A percentile compares a stretch with the other conserved stretches of the same genome.
These are phyloP conservation scores for Aquilaria yunnanensis DNA, from an alignment of 345 rosid genomes.

Conservation along the genomic window DNA sequence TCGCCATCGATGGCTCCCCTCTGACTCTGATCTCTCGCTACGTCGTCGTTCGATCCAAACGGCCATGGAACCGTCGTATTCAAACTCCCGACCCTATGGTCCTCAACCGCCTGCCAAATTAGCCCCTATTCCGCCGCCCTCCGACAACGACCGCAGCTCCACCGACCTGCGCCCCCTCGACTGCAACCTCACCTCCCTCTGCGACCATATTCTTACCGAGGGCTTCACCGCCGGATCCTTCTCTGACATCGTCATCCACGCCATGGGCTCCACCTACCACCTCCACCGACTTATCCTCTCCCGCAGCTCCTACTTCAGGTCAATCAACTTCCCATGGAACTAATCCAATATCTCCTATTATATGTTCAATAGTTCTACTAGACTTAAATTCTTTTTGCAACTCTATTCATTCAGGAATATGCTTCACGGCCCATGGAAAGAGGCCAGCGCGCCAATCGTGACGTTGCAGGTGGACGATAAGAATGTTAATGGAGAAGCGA, in stretches of 20 bases:
- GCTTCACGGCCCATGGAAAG: constrained; percentile 98
- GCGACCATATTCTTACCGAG: constrained; percentile 86
- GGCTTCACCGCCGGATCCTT: constrained; percentile 82
- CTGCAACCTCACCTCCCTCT: constrained; percentile 82
- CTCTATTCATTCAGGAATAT: constrained; percentile 48
- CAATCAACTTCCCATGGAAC: background rate
- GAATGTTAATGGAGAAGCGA: constrained; percentile 83
- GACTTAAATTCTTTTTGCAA: background rate
- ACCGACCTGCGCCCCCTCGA: constrained; percentile 69
- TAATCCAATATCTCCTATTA: background rate
- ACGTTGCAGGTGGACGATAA: constrained; percentile 80
- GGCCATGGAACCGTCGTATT: constrained; percentile 27
- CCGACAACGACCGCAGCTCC: constrained; percentile 63
- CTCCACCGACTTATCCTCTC: constrained; percentile 94
- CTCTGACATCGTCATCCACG: constrained; percentile 80
- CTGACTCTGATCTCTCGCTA: constrained; percentile 2
- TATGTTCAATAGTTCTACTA: background rate
- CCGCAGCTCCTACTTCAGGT: constrained; percentile 97
- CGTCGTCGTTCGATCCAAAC: background rate
- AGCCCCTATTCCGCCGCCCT: constrained; percentile 32
- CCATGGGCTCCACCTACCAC: constrained; percentile 80
- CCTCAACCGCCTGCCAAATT: constrained; percentile 15
- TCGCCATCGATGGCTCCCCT: constrained; percentile 6
- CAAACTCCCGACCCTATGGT: constrained; percentile 32
- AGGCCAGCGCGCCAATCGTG: constrained; percentile 72